phyloP scores from a whole-genome alignment of 495 filamentous ascomycete species.

The Aspergillus biplanus region DNA sequence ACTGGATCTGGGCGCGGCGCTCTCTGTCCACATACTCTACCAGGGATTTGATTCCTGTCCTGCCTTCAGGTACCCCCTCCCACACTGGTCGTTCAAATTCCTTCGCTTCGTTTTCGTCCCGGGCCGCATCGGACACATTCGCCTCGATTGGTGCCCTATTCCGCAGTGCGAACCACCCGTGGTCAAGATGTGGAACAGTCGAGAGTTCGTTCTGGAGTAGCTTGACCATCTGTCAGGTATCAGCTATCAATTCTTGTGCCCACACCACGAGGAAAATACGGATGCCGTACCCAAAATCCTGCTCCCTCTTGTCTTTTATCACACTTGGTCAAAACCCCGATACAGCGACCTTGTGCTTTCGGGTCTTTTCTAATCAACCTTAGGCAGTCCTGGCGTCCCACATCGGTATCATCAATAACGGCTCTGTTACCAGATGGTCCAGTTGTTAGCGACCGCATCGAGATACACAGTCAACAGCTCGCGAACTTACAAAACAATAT shows the following conservation, averaged over 20 bases:
- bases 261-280: no score
- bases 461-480: no score
- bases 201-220: constrained; percentile 9
- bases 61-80: constrained; percentile 1
- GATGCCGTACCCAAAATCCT: constrained; percentile 1
- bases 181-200: constrained; percentile 5
- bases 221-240: constrained; percentile 6
- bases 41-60: constrained; percentile 8
- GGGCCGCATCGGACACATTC: neutral
- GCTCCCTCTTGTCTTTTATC: constrained; percentile 11
- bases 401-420: constrained; percentile 14
- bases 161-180: constrained; percentile 14
- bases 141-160: constrained; percentile 7
- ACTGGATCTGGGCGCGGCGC: constrained; percentile 10
- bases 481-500: constrained; percentile 11
- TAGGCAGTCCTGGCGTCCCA: constrained; percentile 4
- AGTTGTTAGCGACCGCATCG: no score
- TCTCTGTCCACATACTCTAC: constrained; percentile 13
- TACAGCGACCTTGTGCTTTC: neutral
- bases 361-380: constrained; percentile 2
- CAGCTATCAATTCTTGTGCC: neutral
- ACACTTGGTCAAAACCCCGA: constrained; percentile 10
- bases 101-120: constrained; percentile 1
- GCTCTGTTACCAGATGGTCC: neutral
- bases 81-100: constrained; percentile 1